Evolutionary conservation across 2,329 filamentous ascomycete species (phyloP).

Genomic region (Diplodia intermedia): DNA sequence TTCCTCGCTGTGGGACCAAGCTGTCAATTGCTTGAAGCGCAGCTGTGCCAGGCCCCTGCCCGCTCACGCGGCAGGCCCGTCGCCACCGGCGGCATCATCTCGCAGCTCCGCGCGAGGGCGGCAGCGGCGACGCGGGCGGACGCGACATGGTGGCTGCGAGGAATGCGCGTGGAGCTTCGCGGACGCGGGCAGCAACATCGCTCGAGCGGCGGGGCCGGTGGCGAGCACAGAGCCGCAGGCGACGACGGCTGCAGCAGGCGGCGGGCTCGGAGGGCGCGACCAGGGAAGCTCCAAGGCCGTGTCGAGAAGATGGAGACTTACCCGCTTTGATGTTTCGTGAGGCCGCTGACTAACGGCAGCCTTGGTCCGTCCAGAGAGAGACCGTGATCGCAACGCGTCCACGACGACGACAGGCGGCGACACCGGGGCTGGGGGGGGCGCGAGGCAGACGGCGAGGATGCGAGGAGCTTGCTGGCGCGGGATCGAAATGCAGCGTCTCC

Average conservation of each 20-base stretch:
- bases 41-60: slow-evolving; percentile 34
- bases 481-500: slow-evolving; percentile 13
- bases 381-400: slow-evolving; percentile 25
- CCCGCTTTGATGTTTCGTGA: slow-evolving; percentile 31
- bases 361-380: slow-evolving; percentile 26
- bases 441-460: not conserved
- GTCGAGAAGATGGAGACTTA: slow-evolving; percentile 30
- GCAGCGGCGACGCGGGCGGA: slow-evolving; percentile 25
- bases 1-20: slow-evolving; percentile 45
- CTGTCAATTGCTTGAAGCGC: slow-evolving; percentile 46
- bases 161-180: slow-evolving; percentile 29
- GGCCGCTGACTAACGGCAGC: slow-evolving; percentile 30
- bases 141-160: slow-evolving; percentile 22
- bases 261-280: slow-evolving; percentile 6
- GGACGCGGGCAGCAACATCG: slow-evolving; percentile 7
- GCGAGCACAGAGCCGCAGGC: not conserved
- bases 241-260: slow-evolving; percentile 1
- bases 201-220: slow-evolving; percentile 7
- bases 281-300: slow-evolving; percentile 20
- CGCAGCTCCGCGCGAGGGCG: slow-evolving; percentile 16
- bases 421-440: not conserved
- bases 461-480: not conserved
- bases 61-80: slow-evolving; percentile 23
- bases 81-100: slow-evolving; percentile 7
- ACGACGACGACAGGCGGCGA: not conserved